Evolutionary conservation across 371 early-diverging fungal genomes (phyloP).

Genomic region (Batrachochytrium dendrobatidis): DNA sequence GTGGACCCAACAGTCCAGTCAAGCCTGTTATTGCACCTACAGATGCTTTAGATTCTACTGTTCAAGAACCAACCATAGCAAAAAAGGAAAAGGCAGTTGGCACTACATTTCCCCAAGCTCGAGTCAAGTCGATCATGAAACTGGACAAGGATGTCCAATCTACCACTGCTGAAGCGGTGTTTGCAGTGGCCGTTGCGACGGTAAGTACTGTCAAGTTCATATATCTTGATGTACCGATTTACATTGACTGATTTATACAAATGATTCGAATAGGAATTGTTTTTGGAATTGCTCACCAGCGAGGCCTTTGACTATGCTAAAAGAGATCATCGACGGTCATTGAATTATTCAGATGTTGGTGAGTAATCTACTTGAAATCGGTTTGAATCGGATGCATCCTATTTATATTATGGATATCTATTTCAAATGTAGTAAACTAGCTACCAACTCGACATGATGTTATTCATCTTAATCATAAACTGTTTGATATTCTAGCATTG

Average conservation of each 20-base stretch:
- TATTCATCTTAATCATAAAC: too few relatives aligned
- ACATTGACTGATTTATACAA: not conserved
- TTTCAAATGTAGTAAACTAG: not conserved
- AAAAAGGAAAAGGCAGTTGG: not conserved
- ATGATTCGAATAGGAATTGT: slow-evolving; percentile 52
- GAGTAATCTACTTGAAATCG: slow-evolving; percentile 15
- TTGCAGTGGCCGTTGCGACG: slow-evolving; percentile 67
- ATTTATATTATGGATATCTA: not conserved
- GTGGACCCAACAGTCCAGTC: too few relatives aligned
- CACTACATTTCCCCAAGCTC: slow-evolving; percentile 39
- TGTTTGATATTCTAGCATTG: too few relatives aligned
- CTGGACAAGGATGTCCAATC: slow-evolving; percentile 69
- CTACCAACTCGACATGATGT: not conserved
- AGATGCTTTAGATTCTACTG: too few relatives aligned
- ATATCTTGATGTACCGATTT: not conserved
- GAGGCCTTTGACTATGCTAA: slow-evolving; percentile 58
- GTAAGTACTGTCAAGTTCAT: slow-evolving; percentile 29
- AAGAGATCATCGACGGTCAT: slow-evolving; percentile 63
- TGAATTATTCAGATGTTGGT: slow-evolving; percentile 71
- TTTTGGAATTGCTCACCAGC: slow-evolving; percentile 63
- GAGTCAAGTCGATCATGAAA: slow-evolving; percentile 75
- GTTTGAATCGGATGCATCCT: not conserved
- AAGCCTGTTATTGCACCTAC: too few relatives aligned
- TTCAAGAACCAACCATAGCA: too few relatives aligned
- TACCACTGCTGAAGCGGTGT: slow-evolving; percentile 67